A percentile compares a stretch with the other conserved stretches of the same genome.
Evolutionary conservation across 192 early-diverging fungal species (phyloP).

Genomic region (Diversispora epigaea): DNA sequence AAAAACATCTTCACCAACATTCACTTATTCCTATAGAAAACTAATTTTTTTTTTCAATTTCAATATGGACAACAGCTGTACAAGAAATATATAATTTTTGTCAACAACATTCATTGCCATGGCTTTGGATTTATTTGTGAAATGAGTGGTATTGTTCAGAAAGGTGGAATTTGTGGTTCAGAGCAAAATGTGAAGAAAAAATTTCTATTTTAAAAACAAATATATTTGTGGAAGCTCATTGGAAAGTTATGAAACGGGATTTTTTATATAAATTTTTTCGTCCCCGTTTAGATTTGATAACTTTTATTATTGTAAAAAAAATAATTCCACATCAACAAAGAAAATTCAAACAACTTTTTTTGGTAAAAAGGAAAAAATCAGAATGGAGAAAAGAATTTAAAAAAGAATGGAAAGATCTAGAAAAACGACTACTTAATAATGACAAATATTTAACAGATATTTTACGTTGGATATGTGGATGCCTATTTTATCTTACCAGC

Average conservation of each 20-base stretch:
- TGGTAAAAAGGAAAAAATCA: neutral
- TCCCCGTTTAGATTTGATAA: neutral
- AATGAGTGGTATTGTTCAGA: neutral
- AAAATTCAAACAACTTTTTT: slow-evolving; percentile 10
- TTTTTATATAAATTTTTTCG: slow-evolving; percentile 18
- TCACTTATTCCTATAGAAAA: neutral
- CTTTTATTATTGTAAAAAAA: slow-evolving; percentile 5
- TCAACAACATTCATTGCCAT: slow-evolving; percentile 8
- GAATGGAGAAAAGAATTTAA: slow-evolving; percentile 26
- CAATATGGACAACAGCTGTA: neutral
- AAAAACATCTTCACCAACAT: slow-evolving; percentile 15
- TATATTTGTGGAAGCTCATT: neutral
- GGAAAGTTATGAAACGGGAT: slow-evolving; percentile 14
- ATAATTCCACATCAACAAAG: neutral
- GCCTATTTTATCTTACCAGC: neutral
- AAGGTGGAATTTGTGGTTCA: neutral
- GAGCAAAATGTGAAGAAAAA: slow-evolving; percentile 2
- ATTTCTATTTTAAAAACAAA: neutral
- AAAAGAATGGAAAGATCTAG: slow-evolving; percentile 7
- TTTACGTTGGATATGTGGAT: slow-evolving; percentile 1
- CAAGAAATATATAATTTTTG: slow-evolving; percentile 27
- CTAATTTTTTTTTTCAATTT: neutral
- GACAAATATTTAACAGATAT: slow-evolving; percentile 1
- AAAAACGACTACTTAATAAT: neutral
- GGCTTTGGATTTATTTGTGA: neutral